Evolutionary conservation across 2,329 filamentous ascomycete genomes (phyloP), one percentile per base, ranked within the genome.

Genomic region (Venturia pyrina): DNA sequence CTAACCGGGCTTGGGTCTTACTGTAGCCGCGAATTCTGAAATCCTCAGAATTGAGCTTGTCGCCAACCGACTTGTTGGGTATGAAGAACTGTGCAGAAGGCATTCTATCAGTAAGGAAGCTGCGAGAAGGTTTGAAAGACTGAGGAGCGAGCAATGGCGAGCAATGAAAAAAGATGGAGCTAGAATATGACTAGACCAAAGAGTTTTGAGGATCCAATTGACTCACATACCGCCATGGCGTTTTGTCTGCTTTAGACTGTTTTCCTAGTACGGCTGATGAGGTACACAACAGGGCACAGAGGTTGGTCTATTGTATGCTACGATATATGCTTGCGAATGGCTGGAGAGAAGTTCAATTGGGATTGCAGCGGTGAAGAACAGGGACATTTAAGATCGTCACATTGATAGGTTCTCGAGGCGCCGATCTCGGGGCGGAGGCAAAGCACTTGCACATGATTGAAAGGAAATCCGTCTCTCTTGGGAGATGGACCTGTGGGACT

Each of bases 1-100:
- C n/a, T 34, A 5, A 37, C 10, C 53, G 6, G 37, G 53, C 8
- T 59, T 59, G 15, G 32, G 24, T 34, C 53, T 59, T 37, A 59
- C 53, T 96, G 84, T 96, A 93, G 72, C 93, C 93, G 69, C 89
- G 88, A 69, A 82, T 82, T 68, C 80, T 79, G 78, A 78, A 82
- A 68, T 82, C 80, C 71, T 82, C 80, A 5, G 78, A 79, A 71
- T 77, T 79, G 66, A 77, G 72, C 64, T 77, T 76, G 73, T 82
- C 78, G 71, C 80, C 80, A 59, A 82, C 79, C 46, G 76, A 75
- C 70, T 78, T 76, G 74, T 82, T 82, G 69, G 78, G 77, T 68
- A 80, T 77, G 76, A 77, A 80, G 78, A 81, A 81, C 80, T 82
- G 34, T 34, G 53, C 15, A n/a, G 64, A 50, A 56, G 24, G 28